Conservation (phyloP, 2,329 filamentous ascomycete genomes). For the Rachicladosporium sp. region DNA sequence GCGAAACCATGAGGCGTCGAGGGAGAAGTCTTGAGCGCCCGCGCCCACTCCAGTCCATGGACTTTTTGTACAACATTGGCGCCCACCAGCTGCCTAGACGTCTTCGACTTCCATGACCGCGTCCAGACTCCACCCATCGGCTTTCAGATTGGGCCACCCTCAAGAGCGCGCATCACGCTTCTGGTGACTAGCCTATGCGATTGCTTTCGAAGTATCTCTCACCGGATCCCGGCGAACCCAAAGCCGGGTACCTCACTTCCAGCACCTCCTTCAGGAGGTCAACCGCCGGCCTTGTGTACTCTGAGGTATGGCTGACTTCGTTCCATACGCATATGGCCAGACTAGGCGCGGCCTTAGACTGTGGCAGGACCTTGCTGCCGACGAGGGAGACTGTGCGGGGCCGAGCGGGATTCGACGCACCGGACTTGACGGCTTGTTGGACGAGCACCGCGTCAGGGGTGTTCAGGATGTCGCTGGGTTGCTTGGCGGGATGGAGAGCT, state of each 20-base stretch:
- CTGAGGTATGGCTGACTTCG: conserved; percentile 10
- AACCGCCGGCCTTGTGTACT: conserved; percentile 12
- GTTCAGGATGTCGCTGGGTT: not conserved
- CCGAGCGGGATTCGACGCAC: not conserved
- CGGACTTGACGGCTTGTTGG: not conserved
- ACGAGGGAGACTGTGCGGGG: not conserved
- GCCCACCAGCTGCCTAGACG: too few relatives aligned
- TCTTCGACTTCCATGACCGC: too few relatives aligned
- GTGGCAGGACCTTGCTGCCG: not conserved
- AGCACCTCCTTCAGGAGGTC: conserved; percentile 14
- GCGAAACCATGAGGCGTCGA: too few relatives aligned
- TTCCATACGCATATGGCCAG: conserved; percentile 9
- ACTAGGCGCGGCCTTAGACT: conserved; percentile 8
- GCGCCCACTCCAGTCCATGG: too few relatives aligned
- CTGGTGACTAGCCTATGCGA: too few relatives aligned
- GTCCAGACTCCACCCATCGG: too few relatives aligned
- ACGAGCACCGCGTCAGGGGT: not conserved
- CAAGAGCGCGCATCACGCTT: too few relatives aligned
- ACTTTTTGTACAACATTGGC: too few relatives aligned
- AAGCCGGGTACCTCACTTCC: conserved; percentile 7
- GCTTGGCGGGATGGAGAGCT: not conserved
- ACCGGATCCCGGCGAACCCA: not conserved
- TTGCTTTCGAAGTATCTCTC: not conserved
- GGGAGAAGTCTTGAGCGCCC: too few relatives aligned
- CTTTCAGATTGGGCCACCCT: too few relatives aligned